Conservation (phyloP, 116 monocot species). For the Trichopus zeylanicus region DNA sequence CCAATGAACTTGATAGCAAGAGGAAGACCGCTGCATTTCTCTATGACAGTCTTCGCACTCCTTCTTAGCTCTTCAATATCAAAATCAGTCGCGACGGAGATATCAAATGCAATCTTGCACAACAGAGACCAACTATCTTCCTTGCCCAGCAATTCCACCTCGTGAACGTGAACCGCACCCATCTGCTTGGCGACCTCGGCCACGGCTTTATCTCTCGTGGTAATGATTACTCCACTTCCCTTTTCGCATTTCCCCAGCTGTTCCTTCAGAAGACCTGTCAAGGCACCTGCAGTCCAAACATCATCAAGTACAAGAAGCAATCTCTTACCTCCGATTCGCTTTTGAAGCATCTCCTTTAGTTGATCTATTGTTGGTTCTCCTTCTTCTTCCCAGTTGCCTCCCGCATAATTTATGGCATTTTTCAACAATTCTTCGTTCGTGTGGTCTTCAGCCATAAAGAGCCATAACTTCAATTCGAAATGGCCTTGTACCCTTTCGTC, state of each 20-base stretch:
- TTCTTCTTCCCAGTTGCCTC: neutral
- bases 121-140: neutral
- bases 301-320: neutral
- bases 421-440: neutral
- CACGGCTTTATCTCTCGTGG: neutral
- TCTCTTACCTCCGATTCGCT: neutral
- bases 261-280: neutral
- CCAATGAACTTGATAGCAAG: neutral
- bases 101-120: too few species aligned
- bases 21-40: neutral
- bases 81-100: too few species aligned
- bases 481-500: neutral
- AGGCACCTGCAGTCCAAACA: neutral
- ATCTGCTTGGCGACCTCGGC: neutral
- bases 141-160: neutral
- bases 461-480: neutral
- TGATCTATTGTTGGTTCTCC: neutral
- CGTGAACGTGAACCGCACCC: neutral
- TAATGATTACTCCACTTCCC: neutral
- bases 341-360: neutral
- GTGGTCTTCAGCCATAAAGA: neutral
- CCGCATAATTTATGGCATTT: neutral
- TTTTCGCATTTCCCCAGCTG: neutral
- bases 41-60: neutral
- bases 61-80: neutral